Conservation (phyloP, 2,329 filamentous ascomycete genomes). For the Cryphonectria radicalis region DNA sequence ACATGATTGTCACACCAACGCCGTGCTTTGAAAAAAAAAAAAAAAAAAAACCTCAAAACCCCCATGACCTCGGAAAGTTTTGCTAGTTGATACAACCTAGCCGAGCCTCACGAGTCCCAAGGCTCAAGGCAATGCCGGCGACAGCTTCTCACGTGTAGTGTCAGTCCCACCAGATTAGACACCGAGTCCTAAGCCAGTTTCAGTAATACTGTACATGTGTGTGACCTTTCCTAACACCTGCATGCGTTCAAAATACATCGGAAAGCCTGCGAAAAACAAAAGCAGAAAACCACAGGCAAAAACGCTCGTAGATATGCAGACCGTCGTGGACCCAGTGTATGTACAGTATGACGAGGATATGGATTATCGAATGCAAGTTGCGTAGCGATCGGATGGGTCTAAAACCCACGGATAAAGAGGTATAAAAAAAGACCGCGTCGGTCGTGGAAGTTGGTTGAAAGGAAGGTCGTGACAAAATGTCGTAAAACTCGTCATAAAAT, state of each 20-base stretch:
- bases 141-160: background rate
- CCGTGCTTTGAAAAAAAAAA: background rate
- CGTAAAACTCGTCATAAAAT: constrained; percentile 27
- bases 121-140: background rate
- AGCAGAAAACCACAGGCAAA: constrained; percentile 12
- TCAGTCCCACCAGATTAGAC: background rate
- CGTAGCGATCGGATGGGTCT: constrained; percentile 17
- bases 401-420: constrained; percentile 18
- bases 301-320: constrained; percentile 15
- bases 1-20: constrained; percentile 9
- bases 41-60: background rate
- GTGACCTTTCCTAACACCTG: constrained; percentile 24
- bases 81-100: background rate
- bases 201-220: constrained; percentile 2
- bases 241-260: background rate
- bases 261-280: background rate
- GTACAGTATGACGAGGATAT: constrained; percentile 21
- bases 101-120: background rate
- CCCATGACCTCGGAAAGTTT: background rate
- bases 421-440: constrained; percentile 6
- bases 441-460: constrained; percentile 21
- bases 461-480: constrained; percentile 27
- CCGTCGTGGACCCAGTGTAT: constrained; percentile 8
- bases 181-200: constrained; percentile 11
- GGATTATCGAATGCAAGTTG: constrained; percentile 15